Base-by-base conservation (phyloP, 2,329 filamentous ascomycete genomes). In the Claviceps sorghi region DNA sequence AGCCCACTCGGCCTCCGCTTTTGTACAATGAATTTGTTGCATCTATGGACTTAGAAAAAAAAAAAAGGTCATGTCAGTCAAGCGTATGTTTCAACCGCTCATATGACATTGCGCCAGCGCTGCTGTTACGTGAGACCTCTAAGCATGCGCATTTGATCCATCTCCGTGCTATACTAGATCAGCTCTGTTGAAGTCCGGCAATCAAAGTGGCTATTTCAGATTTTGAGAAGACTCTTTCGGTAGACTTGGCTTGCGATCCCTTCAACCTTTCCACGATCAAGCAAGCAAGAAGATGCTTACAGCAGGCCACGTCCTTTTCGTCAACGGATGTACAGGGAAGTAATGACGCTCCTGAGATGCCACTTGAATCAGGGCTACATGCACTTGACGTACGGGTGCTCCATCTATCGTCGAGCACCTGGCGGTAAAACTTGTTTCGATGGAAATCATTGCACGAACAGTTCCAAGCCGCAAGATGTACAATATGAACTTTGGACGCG, bases 201-300 rank as follows among this genome's bases (percentile, higher is more conserved):
- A 76, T 78, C 70, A 88, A 79, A 15, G 86, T 89, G 15, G 83
- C 88, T 65, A 87, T 73, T 66, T 91, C 86, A 57, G 84, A 82
- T 54, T 70, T 73, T 26, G 73, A 70, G 17, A 84, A 74, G 42
- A 62, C 61, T 60, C 70, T 73, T 58, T 78, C 74, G 53, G 77
- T 73, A 17, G 84, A 73, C 59, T 77, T 78, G 1, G 61, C 76
- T 58, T 93, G 76, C 30, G 82, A 65, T 3, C 56, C 65, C 0
- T 63, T 64, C 71, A 86, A 90, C 47, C 74, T 72, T 64, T 88
- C 83, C 6, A 76, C 83, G 52, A 97, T 65, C 42, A 91, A 68
- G 65, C 87, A 94, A 1, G 91, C 91, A 17, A 97, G 76, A 5
- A 97, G 67, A 67, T 98, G 91, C 69, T 96, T 96, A 65, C 91